These are phyloP conservation scores for Phytophthora capsici DNA, from an alignment of 352 stramenopile species.

Conservation along the genomic window DNA sequence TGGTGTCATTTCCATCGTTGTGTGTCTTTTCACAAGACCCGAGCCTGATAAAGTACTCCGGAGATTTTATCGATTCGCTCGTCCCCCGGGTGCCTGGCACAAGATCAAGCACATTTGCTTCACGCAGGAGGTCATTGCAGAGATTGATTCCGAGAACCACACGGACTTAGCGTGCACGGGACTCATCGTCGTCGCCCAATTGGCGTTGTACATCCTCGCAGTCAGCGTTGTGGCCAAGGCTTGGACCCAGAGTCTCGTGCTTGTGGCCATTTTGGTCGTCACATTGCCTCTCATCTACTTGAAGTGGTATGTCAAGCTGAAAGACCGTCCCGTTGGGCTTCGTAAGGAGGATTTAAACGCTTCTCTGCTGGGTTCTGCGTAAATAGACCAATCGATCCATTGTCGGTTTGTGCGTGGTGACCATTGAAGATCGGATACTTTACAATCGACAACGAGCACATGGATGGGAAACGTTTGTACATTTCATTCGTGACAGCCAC, in stretches of 20 bases:
- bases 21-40: conserved; percentile 50
- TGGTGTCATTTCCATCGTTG: conserved; percentile 43
- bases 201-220: conserved; percentile 69
- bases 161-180: conserved; percentile 66
- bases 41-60: conserved; percentile 59
- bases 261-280: conserved; percentile 46
- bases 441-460: conserved; percentile 22
- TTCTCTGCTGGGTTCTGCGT: conserved; percentile 44
- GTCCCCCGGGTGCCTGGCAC: conserved; percentile 63
- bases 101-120: conserved; percentile 74
- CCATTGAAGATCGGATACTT: conserved; percentile 25
- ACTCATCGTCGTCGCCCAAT: conserved; percentile 66
- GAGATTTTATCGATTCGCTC: conserved; percentile 73
- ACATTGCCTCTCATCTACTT: conserved; percentile 68
- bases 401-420: neutral
- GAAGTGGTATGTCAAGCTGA: conserved; percentile 80
- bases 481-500: conserved; percentile 29
- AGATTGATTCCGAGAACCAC: conserved; percentile 72
- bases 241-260: conserved; percentile 60
- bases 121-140: conserved; percentile 45
- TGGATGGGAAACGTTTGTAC: conserved; percentile 10
- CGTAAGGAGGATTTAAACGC: conserved; percentile 59
- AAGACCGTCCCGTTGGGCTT: conserved; percentile 60
- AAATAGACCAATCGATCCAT: neutral
- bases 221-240: conserved; percentile 71